A percentile compares a stretch with the other conserved stretches of the same genome.
These are phyloP conservation scores for Haplosporangium sp. DNA, from an alignment of 371 early-diverging fungal genomes.

Conservation along the genomic window DNA sequence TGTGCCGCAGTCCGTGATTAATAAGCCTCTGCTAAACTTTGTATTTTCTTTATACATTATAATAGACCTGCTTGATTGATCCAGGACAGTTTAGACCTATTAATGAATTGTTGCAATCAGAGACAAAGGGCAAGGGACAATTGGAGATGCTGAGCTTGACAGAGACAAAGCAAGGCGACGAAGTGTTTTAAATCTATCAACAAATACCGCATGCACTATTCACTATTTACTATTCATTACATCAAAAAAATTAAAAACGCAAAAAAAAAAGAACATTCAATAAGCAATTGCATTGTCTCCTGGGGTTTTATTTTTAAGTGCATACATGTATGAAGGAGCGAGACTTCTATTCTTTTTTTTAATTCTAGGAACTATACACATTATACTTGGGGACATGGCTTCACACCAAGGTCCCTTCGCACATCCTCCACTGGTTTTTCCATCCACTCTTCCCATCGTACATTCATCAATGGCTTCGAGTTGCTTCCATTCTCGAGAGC, in stretches of 20 bases:
- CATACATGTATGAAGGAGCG: no score
- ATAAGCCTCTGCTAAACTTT: not conserved
- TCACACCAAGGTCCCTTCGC: conserved; percentile 73
- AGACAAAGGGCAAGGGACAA: conserved; percentile 89
- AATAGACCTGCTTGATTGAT: conserved; percentile 87
- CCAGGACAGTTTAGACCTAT: conserved; percentile 93
- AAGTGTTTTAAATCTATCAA: conserved; percentile 61
- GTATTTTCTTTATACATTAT: not conserved
- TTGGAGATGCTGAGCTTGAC: conserved; percentile 87
- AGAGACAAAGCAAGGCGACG: conserved; percentile 88
- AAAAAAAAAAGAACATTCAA: not conserved
- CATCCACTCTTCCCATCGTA: conserved; percentile 89
- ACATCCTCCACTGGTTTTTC: conserved; percentile 78
- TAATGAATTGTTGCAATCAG: conserved; percentile 81
- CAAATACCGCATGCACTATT: not conserved
- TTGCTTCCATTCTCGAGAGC: conserved; percentile 86
- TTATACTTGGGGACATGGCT: conserved; percentile 56
- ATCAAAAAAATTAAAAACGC: no score
- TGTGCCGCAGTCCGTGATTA: conserved; percentile 14
- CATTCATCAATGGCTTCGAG: conserved; percentile 82
- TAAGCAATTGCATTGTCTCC: not conserved
- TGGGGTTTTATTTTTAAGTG: not conserved
- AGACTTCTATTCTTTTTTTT: not conserved
- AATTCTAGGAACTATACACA: not conserved
- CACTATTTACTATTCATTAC: not conserved